Evolutionary conservation across 768 basidiomycete species (phyloP).

Genomic region (Cystobasidium ongulense): DNA sequence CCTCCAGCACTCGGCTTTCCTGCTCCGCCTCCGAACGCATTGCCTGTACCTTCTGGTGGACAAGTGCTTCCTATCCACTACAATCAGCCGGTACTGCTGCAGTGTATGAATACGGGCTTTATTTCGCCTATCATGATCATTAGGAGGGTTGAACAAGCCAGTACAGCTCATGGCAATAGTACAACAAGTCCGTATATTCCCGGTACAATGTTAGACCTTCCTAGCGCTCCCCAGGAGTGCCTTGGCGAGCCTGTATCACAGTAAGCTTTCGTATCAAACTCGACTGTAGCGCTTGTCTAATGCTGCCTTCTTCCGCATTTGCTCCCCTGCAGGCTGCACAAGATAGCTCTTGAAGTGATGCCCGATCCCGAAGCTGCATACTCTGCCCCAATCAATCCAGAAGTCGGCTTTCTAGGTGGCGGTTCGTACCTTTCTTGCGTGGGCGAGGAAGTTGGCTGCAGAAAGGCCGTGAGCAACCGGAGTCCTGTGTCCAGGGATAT

Average conservation of each 20-base stretch:
- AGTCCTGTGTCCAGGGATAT: conserved; percentile 47
- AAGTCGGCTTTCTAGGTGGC: conserved; percentile 53
- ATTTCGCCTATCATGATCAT: conserved; percentile 89
- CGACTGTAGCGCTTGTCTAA: neutral
- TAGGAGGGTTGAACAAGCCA: conserved; percentile 84
- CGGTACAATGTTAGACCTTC: conserved; percentile 62
- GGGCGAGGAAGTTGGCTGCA: conserved; percentile 88
- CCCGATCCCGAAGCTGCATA: conserved; percentile 51
- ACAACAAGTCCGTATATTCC: conserved; percentile 64
- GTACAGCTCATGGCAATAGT: conserved; percentile 82
- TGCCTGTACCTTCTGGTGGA: conserved; percentile 64
- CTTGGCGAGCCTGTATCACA: conserved; percentile 92
- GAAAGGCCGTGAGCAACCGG: conserved; percentile 71
- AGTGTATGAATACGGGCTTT: conserved; percentile 86
- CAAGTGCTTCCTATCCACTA: conserved; percentile 72
- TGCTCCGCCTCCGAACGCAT: conserved; percentile 80
- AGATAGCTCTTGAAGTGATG: conserved; percentile 79
- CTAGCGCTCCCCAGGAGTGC: conserved; percentile 72
- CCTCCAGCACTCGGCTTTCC: conserved; percentile 84
- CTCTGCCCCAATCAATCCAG: neutral
- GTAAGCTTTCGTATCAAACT: conserved; percentile 12
- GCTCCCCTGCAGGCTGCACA: conserved; percentile 55
- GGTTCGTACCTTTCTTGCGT: conserved; percentile 78
- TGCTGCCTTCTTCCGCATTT: neutral
- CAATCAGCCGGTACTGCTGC: conserved; percentile 90